These are phyloP conservation scores for Echites panduratus DNA, from an alignment of 257 asterid genomes.

Conservation along the genomic window DNA sequence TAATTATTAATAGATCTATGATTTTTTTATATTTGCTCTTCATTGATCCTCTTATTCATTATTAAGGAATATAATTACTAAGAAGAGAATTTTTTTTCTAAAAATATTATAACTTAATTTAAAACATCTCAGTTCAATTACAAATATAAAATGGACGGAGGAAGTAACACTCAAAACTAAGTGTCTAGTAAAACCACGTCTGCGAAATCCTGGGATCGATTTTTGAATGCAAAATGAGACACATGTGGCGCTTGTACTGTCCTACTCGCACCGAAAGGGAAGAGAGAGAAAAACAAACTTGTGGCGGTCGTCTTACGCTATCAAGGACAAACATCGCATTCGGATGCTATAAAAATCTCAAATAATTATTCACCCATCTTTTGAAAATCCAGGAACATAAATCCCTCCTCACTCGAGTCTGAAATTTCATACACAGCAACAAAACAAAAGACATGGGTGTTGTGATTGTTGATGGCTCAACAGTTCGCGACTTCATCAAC, in stretches of 20 bases:
- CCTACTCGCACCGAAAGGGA: neutral
- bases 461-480: slow-evolving; percentile 74
- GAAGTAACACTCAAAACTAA: no score
- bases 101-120: no score
- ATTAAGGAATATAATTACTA: no score
- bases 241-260: neutral
- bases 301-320: slow-evolving; percentile 1
- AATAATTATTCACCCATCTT: neutral
- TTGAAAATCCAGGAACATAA: neutral
- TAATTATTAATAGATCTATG: no score
- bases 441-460: slow-evolving; percentile 44
- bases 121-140: no score
- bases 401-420: neutral
- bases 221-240: neutral
- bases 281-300: neutral
- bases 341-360: slow-evolving; percentile 5
- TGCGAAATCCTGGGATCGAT: neutral
- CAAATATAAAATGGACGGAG: no score
- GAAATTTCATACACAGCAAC: neutral
- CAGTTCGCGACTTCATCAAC: slow-evolving; percentile 51
- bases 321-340: no score
- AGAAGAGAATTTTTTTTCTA: no score
- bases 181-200: neutral
- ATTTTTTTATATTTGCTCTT: no score
- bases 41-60: no score